Evolutionary conservation across 495 filamentous ascomycete species (phyloP), one percentile per base, ranked within the genome.

Genomic region (Trichoderma virens): DNA sequence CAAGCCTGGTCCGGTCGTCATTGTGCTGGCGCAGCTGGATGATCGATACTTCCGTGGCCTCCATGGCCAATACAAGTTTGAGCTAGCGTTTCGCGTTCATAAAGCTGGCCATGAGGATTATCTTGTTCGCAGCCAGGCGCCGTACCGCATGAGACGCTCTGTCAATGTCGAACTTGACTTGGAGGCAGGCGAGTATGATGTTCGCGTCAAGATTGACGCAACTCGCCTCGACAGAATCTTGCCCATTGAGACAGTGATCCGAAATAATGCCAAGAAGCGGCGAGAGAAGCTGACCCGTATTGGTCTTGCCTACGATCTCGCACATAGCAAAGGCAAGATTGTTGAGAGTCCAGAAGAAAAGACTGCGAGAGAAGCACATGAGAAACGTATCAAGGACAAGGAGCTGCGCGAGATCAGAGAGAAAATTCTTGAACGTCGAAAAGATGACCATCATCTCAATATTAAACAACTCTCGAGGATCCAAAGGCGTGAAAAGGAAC

Each of bases 241-340:
- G 20, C 83, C 84, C 2, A 82, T 89, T 16, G 89, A 93, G 67
- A 83, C 91, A 1, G 85, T 87, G 5, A 84, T 95, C 8, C 82
- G 83, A 31, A 76, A 80, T 3, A 82, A 86, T 62, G 88, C 86
- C 28, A 79, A 82, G 43, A 71, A 72, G 1, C 81, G 84, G 28
- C 86, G 91, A 31, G 90, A 93, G 59, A 97, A 97, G 73, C 80
- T 97, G 2, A 83, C 92, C 2, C 86, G 89, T 64, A 86, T 93
- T 25, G 92, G 90, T 4, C 81, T 89, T 31, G 86, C 88, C 5
- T 95, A 96, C 64, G 93, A 97, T 70, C 74, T 93, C 11, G 91
- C 92, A 4, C 90, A 95, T 69, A 87, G 86, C 39, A 93, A 92
- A 72, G 89, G 87, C 20, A 81, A 87, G 25, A 78, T 88, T 23